Percentiles rank a stretch among this genome's conserved stretches.
These are phyloP conservation scores for Flagelloscypha sp. DNA, from an alignment of 768 basidiomycete species.

Conservation along the genomic window DNA sequence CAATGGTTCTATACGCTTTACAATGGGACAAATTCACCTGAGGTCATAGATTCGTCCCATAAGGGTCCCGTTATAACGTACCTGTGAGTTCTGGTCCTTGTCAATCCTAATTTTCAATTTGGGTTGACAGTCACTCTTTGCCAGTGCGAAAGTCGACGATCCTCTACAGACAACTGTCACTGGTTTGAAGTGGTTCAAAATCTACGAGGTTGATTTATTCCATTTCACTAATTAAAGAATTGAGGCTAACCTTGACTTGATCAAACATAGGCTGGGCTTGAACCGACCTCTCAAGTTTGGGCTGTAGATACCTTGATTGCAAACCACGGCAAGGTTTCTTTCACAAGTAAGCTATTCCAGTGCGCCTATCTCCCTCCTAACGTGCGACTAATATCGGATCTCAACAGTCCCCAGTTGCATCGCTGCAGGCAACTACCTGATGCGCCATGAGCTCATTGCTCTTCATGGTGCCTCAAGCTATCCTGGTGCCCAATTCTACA, in stretches of 20 bases:
- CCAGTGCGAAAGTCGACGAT: constrained; percentile 34
- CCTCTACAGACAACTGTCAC: constrained; percentile 39
- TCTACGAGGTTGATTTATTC: constrained; percentile 35
- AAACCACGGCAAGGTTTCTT: constrained; percentile 44
- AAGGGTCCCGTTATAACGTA: constrained; percentile 46
- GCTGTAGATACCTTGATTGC: constrained; percentile 37
- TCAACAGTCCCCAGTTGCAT: constrained; percentile 39
- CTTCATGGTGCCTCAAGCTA: constrained; percentile 32
- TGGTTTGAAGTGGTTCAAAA: constrained; percentile 48
- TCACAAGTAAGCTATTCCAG: constrained; percentile 25
- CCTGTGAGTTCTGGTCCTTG: constrained; percentile 27
- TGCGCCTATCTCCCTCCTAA: constrained; percentile 11
- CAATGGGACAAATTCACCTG: constrained; percentile 33
- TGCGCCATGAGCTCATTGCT: constrained; percentile 41
- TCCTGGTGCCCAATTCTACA: constrained; percentile 38
- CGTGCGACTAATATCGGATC: too few relatives aligned
- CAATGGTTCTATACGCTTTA: too few relatives aligned
- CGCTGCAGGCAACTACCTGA: constrained; percentile 38
- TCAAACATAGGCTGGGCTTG: too few relatives aligned
- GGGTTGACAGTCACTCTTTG: too few relatives aligned
- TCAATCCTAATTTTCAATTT: background rate
- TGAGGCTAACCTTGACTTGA: too few relatives aligned
- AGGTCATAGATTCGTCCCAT: constrained; percentile 44
- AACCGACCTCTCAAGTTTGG: constrained; percentile 27
- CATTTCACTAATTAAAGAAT: constrained; percentile 17